These are phyloP conservation scores for Tetrahymena malaccensis DNA, from an alignment of 73 alveolate species.

Conservation along the genomic window DNA sequence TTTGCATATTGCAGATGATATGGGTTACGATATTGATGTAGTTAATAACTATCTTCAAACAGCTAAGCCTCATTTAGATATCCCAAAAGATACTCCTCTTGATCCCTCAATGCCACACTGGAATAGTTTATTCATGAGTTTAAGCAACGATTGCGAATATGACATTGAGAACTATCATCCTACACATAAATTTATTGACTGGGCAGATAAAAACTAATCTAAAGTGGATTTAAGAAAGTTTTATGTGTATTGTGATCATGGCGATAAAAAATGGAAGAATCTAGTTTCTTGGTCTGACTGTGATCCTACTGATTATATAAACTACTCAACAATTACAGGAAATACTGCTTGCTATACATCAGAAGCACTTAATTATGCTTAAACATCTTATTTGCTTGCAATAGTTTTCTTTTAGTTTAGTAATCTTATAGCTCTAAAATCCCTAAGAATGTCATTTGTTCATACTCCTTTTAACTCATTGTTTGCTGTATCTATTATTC, in stretches of 20 bases:
- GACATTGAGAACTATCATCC: not conserved
- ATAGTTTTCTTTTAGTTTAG: not conserved
- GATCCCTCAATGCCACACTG: not conserved
- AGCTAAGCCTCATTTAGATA: not conserved
- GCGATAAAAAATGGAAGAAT: not conserved
- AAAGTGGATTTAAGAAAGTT: not conserved
- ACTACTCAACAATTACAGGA: not conserved
- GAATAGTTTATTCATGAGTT: not conserved
- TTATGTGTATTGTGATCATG: not conserved
- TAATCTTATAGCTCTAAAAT: not conserved
- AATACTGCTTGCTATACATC: not conserved
- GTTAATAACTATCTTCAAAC: not conserved
- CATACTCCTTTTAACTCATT: not conserved
- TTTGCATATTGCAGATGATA: not conserved
- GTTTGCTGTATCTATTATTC: not conserved
- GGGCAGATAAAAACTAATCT: not conserved
- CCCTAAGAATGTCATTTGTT: not conserved
- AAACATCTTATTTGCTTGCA: not conserved
- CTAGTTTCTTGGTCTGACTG: not conserved
- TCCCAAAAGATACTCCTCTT: not conserved
- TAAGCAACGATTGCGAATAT: not conserved
- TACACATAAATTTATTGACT: not conserved
- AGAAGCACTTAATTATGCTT: not conserved
- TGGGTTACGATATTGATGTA: not conserved
- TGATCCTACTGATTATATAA: not conserved